Evolutionary conservation across 345 rosid species (phyloP).

Genomic region (Bretschneidera sinensis): DNA sequence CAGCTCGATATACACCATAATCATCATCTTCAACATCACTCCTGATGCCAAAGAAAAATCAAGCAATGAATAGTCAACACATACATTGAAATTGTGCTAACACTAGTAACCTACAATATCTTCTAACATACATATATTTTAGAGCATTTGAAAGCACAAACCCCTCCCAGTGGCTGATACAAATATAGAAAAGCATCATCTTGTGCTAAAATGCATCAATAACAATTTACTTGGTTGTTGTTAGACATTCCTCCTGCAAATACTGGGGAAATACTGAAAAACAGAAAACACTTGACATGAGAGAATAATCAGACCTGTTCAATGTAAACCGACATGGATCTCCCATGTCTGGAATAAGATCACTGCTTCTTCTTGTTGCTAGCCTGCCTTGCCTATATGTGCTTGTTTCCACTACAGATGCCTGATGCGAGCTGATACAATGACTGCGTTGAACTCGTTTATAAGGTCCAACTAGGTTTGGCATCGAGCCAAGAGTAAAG

Average conservation of each 20-base stretch:
- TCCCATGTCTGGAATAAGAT: conserved; percentile 29
- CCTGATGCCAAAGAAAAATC: conserved; percentile 37
- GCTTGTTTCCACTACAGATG: conserved; percentile 37
- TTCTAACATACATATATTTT: too few relatives aligned
- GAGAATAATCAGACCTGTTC: conserved; percentile 47
- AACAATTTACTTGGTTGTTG: background rate
- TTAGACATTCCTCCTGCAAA: background rate
- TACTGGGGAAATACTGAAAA: background rate
- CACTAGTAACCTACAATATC: too few relatives aligned
- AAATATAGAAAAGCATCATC: conserved; percentile 3
- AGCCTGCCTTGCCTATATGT: conserved; percentile 37
- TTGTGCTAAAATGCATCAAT: background rate
- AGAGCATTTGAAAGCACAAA: too few relatives aligned
- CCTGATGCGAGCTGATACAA: conserved; percentile 38
- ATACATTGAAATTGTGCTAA: too few relatives aligned
- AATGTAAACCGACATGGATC: conserved; percentile 44
- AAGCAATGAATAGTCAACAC: background rate
- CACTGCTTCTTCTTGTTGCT: conserved; percentile 36
- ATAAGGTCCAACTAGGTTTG: conserved; percentile 42
- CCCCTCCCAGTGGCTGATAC: background rate
- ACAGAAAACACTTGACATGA: conserved; percentile 8
- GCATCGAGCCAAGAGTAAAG: conserved; percentile 54
- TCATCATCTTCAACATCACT: conserved; percentile 82
- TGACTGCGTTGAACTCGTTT: conserved; percentile 40
- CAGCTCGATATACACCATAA: conserved; percentile 47